These are phyloP conservation scores for Xerocomellus dryophilus DNA, from an alignment of 768 basidiomycete species.

Conservation along the genomic window DNA sequence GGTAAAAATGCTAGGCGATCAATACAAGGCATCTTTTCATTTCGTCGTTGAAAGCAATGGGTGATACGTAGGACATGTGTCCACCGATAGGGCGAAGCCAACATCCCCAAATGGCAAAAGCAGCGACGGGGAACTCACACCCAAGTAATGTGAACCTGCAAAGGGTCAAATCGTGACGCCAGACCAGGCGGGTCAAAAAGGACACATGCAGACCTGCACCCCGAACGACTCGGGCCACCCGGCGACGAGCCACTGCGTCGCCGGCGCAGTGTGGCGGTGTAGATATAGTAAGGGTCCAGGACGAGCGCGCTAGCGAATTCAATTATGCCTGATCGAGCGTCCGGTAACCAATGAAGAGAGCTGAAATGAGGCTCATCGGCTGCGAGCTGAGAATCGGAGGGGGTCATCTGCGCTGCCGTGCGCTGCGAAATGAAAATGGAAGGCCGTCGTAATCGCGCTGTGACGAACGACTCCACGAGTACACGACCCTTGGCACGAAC, in stretches of 20 bases:
- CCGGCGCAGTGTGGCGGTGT: neutral
- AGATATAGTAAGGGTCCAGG: neutral
- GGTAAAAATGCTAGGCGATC: slow-evolving; percentile 16
- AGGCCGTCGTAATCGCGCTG: slow-evolving; percentile 13
- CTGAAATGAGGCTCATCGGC: slow-evolving; percentile 11
- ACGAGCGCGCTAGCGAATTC: neutral
- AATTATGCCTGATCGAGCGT: slow-evolving; percentile 7
- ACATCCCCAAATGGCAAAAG: slow-evolving; percentile 17
- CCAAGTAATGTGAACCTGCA: neutral
- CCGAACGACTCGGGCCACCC: neutral
- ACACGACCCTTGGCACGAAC: slow-evolving; percentile 12
- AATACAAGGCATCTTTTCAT: slow-evolving; percentile 27
- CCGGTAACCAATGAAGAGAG: slow-evolving; percentile 7
- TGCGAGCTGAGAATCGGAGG: slow-evolving; percentile 12
- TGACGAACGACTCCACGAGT: neutral
- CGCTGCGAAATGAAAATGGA: slow-evolving; percentile 20
- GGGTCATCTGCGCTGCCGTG: slow-evolving; percentile 4
- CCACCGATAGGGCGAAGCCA: slow-evolving; percentile 9
- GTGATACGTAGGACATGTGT: slow-evolving; percentile 17
- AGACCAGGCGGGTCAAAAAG: neutral
- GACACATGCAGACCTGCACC: neutral
- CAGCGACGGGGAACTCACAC: slow-evolving; percentile 22
- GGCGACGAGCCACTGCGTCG: neutral
- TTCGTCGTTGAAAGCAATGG: slow-evolving; percentile 7
- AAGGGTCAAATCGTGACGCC: slow-evolving; percentile 4